A percentile compares a stretch with the other conserved stretches of the same genome.
These are phyloP conservation scores for Phaeotremella skinneri DNA, from an alignment of 768 basidiomycete genomes.

Conservation along the genomic window DNA sequence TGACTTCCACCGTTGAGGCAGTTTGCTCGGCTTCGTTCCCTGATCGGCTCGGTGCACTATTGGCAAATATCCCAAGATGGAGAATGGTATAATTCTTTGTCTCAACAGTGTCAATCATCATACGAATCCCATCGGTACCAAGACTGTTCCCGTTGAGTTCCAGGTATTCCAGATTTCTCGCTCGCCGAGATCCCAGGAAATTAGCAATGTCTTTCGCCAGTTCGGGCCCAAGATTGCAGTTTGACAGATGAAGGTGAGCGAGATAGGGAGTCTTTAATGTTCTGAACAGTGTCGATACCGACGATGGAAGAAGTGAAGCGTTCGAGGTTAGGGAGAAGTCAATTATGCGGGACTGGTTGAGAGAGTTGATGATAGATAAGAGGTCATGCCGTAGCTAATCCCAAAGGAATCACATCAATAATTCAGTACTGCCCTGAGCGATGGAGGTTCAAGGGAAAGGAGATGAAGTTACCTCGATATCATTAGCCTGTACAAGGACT, in stretches of 20 bases:
- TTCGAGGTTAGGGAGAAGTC: conserved; percentile 37
- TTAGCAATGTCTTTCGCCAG: conserved; percentile 11
- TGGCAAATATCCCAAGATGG: conserved; percentile 31
- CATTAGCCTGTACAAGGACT: conserved; percentile 35
- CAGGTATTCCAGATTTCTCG: conserved; percentile 27
- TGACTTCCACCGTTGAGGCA: not conserved
- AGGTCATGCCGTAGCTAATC: conserved; percentile 20
- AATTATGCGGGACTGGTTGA: conserved; percentile 28
- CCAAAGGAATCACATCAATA: not conserved
- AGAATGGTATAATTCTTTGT: conserved; percentile 25
- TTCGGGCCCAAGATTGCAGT: conserved; percentile 21
- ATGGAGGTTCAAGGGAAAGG: not conserved
- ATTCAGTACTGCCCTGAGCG: not conserved
- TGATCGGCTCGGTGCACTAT: conserved; percentile 1
- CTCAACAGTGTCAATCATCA: conserved; percentile 35
- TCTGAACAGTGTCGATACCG: conserved; percentile 17
- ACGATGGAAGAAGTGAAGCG: conserved; percentile 7
- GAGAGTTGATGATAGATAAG: conserved; percentile 29
- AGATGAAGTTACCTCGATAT: conserved; percentile 22
- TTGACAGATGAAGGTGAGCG: conserved; percentile 33
- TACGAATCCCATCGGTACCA: conserved; percentile 20
- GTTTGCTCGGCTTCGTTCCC: not conserved
- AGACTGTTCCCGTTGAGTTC: conserved; percentile 41
- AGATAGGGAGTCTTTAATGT: conserved; percentile 19
- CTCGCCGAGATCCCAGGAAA: conserved; percentile 23